These are phyloP conservation scores for Cymbidium sinense DNA, from an alignment of 106 monocot species.

Conservation along the genomic window DNA sequence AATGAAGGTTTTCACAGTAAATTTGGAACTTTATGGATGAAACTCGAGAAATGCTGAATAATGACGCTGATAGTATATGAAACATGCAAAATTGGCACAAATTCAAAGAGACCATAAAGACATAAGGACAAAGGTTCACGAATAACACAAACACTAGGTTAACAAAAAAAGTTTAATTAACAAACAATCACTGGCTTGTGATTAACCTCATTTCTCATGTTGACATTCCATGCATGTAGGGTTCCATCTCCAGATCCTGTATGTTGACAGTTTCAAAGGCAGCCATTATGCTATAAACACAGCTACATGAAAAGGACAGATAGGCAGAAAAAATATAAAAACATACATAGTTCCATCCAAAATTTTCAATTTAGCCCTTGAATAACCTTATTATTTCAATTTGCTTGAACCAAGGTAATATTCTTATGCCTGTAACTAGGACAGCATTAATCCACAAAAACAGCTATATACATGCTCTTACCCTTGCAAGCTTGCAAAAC, in stretches of 20 bases:
- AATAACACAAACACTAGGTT: neutral
- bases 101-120: neutral
- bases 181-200: neutral
- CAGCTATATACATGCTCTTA: neutral
- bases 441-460: neutral
- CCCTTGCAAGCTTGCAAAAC: neutral
- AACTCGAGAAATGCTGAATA: too few species aligned
- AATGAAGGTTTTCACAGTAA: neutral
- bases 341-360: neutral
- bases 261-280: neutral
- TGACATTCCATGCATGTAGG: constrained; percentile 85
- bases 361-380: neutral
- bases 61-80: neutral
- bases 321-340: neutral
- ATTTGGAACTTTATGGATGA: too few species aligned
- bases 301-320: neutral
- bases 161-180: neutral
- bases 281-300: neutral
- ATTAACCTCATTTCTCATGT: constrained; percentile 57
- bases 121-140: neutral
- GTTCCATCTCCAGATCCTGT: constrained; percentile 97
- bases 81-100: neutral
- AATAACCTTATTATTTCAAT: neutral
- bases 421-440: neutral
- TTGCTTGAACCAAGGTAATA: neutral